A percentile compares a stretch with the other conserved stretches of the same genome.
phyloP scores from a whole-genome alignment of 2,329 filamentous ascomycete genomes.

The Aspergillus ochraceoroseus region DNA sequence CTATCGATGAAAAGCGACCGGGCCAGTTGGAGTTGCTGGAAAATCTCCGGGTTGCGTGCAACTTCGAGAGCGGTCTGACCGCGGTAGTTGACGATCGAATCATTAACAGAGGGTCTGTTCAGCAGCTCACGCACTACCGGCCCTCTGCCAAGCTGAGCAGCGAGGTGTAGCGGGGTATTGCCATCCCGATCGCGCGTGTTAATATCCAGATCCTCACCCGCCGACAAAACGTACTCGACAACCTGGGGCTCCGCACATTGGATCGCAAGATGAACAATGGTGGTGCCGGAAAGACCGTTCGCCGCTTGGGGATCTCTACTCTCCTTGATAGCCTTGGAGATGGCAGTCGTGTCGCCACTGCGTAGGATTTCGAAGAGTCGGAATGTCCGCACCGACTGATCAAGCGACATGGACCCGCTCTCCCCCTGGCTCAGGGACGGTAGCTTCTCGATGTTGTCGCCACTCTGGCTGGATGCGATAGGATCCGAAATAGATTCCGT shows the following conservation, averaged over 20 bases:
- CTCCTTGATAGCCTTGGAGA: slow-evolving; percentile 73
- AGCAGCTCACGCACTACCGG: slow-evolving; percentile 78
- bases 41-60: slow-evolving; percentile 88
- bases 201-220: slow-evolving; percentile 67
- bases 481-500: slow-evolving; percentile 28
- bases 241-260: slow-evolving; percentile 92
- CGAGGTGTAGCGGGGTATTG: slow-evolving; percentile 87
- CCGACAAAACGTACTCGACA: slow-evolving; percentile 87
- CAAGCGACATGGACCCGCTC: slow-evolving; percentile 56
- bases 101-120: slow-evolving; percentile 78
- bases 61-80: slow-evolving; percentile 83
- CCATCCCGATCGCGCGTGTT: slow-evolving; percentile 90
- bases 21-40: slow-evolving; percentile 86
- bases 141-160: slow-evolving; percentile 73
- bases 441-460: slow-evolving; percentile 31
- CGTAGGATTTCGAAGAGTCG: slow-evolving; percentile 87
- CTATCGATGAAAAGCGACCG: slow-evolving; percentile 83
- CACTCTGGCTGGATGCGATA: slow-evolving; percentile 23
- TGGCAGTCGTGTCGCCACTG: slow-evolving; percentile 83
- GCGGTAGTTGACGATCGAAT: slow-evolving; percentile 76
- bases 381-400: slow-evolving; percentile 92
- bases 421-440: slow-evolving; percentile 33
- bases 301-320: slow-evolving; percentile 49
- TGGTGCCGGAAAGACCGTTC: slow-evolving; percentile 61
- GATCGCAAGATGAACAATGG: slow-evolving; percentile 85